Base-by-base conservation (phyloP, 768 basidiomycete genomes). In the Paxillus ammoniavirescens region DNA sequence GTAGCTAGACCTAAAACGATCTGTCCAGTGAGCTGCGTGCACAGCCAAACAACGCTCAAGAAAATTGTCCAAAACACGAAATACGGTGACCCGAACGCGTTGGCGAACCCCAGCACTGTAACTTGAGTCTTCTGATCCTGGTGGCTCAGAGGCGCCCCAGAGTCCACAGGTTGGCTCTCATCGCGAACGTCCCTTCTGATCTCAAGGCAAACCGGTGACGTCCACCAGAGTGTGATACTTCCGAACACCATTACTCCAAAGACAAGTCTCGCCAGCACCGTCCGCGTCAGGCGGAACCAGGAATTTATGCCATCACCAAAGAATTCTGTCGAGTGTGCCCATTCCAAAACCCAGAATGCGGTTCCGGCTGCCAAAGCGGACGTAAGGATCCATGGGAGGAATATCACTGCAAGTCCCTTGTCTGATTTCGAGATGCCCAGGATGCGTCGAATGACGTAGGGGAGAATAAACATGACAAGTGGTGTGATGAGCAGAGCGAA, bases 21-120 rank as follows among this genome's bases (percentile, higher is more conserved):
- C 66, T 99, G 96, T 0, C 89, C 95, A 0, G 89, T 86, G 3
- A 93, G 80, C 60, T 93, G 93, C 9, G 80, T 84, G 17, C 84
- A 77, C 7, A 69, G 23, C 68, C 68, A 69, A 9, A 89, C 74
- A 12, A 87, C 49, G 4, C 76, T 75, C 38, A 96, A 80, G 44
- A 77, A 71, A 21, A 89, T 77, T 7, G 80, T 75, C 82, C 89
- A 88, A 64, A 97, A 91, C 36, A 96, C 72, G 50, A 94, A 73
- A 68, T 93, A 97, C 2, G 91, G 83, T 14, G 93, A 85, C 14
- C 93, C 96, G 62, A 85, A 95, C 0, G 91, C 85, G 66, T 98
- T 97, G 0, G 91, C 90, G 63, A 86, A 96, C 0, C 95, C 95
- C 1, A 93, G 70, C 2, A 98, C 80, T 17, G 75, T 77, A 40